Evolutionary conservation across 2,329 filamentous ascomycete species (phyloP), one percentile per base, ranked within the genome.

Genomic region (Emericellopsis atlantica): DNA sequence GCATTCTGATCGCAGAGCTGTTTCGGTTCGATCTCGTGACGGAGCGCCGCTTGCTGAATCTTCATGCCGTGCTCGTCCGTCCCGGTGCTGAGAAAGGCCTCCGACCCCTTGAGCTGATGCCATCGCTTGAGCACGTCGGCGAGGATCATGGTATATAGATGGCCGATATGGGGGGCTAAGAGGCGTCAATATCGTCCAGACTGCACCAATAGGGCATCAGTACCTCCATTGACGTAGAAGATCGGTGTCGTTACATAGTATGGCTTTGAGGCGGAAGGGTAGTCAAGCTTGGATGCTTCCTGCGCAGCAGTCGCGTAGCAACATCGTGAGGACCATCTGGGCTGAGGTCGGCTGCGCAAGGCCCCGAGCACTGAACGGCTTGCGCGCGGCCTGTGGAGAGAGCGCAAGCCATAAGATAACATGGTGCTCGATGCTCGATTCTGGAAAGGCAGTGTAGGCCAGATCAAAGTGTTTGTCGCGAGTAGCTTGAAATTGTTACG

Each of bases 21-120:
- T 57, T 90, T 84, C 0, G 88, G 81, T 0, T 80, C 72, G 40
- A 83, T 72, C 4, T 76, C 76, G 12, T 84, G 78, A 49, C 78
- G 75, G 6, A 72, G 67, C 2, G 92, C 86, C 0, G 90, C 90
- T 58, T 81, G 82, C 59, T 98, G 92, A 18, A 96, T 83, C 71
- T 98, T 98, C 76, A 95, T 84, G 35, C 92, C 92, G 66, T 98
- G 90, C 61, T 98, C 92, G 58, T 98, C 92, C 31, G 89, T 96
- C 44, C 92, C 92, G 1, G 92, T 98, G 51, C 83, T 81, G 12
- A 98, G 67, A 47, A 86, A 70, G 4, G 89, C 82, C 37, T 71
- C 64, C 24, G 76, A 60, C 32, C 85, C 85, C 45, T 81, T 76
- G 40, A 98, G 70, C 26, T 76, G 66, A 56, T 93, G 78, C 87